Percentiles rank a stretch among this genome's conserved stretches.
Conservation (phyloP, 768 basidiomycete species). For the Serendipita sp. region DNA sequence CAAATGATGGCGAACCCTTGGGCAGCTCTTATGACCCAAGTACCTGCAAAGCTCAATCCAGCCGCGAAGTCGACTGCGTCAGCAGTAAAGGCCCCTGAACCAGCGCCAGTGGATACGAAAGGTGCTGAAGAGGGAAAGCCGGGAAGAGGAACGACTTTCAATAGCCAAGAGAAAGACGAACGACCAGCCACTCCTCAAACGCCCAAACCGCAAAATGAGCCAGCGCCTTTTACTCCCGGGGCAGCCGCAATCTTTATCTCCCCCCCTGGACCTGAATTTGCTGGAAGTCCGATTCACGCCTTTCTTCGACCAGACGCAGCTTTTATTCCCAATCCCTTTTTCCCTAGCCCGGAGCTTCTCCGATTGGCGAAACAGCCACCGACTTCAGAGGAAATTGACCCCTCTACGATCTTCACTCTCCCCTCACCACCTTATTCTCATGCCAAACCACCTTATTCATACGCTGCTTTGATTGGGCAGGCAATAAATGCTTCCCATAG, state of each 20-base stretch:
- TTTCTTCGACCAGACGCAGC: slow-evolving; percentile 5
- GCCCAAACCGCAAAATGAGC: background rate
- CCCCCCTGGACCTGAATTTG: background rate
- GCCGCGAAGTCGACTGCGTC: background rate
- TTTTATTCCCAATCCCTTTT: slow-evolving; percentile 9
- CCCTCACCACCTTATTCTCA: slow-evolving; percentile 73
- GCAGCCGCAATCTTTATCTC: slow-evolving; percentile 5
- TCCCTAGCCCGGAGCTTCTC: slow-evolving; percentile 5
- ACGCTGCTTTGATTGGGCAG: slow-evolving; percentile 91
- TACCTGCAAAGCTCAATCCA: background rate
- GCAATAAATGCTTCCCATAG: slow-evolving; percentile 78
- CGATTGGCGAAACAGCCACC: slow-evolving; percentile 1
- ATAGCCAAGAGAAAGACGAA: background rate
- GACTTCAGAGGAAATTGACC: slow-evolving; percentile 9
- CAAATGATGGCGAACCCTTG: background rate
- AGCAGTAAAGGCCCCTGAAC: too few species aligned
- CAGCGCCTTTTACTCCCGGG: slow-evolving; percentile 8
- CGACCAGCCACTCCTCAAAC: background rate
- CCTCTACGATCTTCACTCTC: slow-evolving; percentile 33
- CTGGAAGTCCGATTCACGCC: background rate
- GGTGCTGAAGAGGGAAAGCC: background rate
- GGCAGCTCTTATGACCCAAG: background rate
- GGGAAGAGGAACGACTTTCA: background rate
- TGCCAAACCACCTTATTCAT: slow-evolving; percentile 73
- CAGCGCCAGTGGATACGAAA: background rate